Evolutionary conservation across 2,329 filamentous ascomycete genomes (phyloP), one percentile per base, ranked within the genome.

Genomic region (Cladosporium sp.): DNA sequence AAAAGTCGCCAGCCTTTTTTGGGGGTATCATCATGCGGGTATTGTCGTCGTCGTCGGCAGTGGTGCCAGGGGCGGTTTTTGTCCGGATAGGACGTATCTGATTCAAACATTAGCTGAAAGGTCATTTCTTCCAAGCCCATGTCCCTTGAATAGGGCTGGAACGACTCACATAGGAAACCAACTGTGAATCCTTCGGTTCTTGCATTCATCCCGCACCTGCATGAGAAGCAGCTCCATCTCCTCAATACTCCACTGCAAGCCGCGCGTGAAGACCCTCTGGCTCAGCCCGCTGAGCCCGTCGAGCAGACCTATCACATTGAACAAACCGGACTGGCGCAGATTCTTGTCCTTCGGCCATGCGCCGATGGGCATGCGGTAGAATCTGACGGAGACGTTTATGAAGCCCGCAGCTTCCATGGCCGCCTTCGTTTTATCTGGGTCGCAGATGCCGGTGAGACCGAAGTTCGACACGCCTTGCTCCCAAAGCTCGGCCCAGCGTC

Each of bases 321-420:
- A 47, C 7, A 60, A 17, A 4, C 61, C 61, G 1, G 58, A 54
- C 38, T 61, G 47, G 24, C 56, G 53, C 13, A 61, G 44, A 19
- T 51, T 50, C 27, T 56, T 52, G 40, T 62, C 55, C 38, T 57
- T 57, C 7, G 61, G 56, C 61, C 60, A 63, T 6, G 54, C 53
- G n/a, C 61, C 61, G 7, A 63, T 55, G 2, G 61, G 61, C 29
- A 67, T 56, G 36, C 63, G 64, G 47, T 60, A 58, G 6, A 56
- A 51, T 15, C 55, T 54, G 15, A 62, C 54, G 6, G 55, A 50
- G 8, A 67, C 61, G 34, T 66, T 63, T 15, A 60, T 47, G 54
- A 69, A 68, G 2, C 66, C 67, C 7, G 61, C 61, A 1, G 56
- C 58, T 49, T 58, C 56, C 56, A 69, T 61, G 54, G 65, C 65